Evolutionary conservation across 225 moss, liverwort and hornwort species (phyloP), one percentile per base, ranked within the genome.

Genomic region (Asterella californica): DNA sequence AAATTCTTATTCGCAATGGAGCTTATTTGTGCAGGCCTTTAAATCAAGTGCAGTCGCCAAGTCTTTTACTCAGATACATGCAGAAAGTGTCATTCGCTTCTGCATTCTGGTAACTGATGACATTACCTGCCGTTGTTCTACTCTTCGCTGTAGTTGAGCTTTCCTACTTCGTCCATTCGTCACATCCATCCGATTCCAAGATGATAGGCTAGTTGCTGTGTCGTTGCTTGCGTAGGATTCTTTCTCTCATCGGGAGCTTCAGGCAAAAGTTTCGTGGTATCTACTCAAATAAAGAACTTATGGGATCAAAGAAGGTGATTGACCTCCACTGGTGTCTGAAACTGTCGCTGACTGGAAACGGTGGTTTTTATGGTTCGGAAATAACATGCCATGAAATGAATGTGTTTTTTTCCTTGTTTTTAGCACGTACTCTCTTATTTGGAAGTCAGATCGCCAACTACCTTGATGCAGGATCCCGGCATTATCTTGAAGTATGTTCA

Each of bases 241-340:
- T 90, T 63, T 91, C 89, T 65, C 76, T 93, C 50, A 89, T 86
- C 29, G 82, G 82, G 60, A 95, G 90, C 78, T 85, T 95, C 47
- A 67, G 80, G 67, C 84, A 86, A 80, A 95, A 95, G 80, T 86
- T 93, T 18, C 76, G 82, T 77, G 91, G 89, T 75, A 71, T 82
- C 15, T 90, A 88, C 80, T 89, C 88, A 29, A 84, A 87, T 66
- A 83, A 86, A 79, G 88, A 95, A 82, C 83, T 95, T 30, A 65
- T 93, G 32, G 95, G 95, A 79, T 81, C 88, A 34, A 87, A 80
- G 79, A 95, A 90, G 91, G 94, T 92, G 57, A 76, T 33, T 65
- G 15, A 22, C 68, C 11, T 27, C 15, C 47, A n/a, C n/a, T n/a
- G n/a, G n/a, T n/a, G n/a, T n/a, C n/a, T n/a, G n/a, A n/a, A n/a